These are phyloP conservation scores for Lomentospora prolificans DNA, from an alignment of 2,329 filamentous ascomycete genomes.

Conservation along the genomic window DNA sequence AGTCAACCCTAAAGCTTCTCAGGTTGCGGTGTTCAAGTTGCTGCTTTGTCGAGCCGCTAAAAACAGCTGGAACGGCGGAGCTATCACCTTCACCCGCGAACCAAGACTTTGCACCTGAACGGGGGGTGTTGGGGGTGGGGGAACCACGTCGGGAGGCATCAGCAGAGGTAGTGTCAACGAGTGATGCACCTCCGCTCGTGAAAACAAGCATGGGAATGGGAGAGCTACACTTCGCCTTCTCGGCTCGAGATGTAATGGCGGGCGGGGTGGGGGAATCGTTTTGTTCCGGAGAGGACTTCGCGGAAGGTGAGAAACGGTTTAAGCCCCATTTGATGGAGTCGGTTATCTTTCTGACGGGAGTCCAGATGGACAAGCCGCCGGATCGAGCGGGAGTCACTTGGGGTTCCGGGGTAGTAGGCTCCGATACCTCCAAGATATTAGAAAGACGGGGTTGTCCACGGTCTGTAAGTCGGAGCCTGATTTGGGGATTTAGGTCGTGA, in stretches of 20 bases:
- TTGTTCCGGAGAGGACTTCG: background rate
- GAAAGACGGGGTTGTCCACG: background rate
- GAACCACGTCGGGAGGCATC: background rate
- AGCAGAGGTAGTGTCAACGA: background rate
- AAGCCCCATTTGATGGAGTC: constrained; percentile 1
- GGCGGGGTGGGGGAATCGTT: too few species aligned
- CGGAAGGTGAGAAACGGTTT: background rate
- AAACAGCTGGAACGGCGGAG: background rate
- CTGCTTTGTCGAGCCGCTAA: background rate
- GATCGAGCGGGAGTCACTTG: background rate
- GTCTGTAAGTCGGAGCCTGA: background rate
- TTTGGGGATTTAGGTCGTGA: background rate
- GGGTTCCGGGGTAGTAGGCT: background rate
- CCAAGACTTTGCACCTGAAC: background rate
- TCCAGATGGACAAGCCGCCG: background rate
- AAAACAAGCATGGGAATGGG: background rate
- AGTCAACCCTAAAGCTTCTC: constrained; percentile 3
- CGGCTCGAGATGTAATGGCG: too few species aligned
- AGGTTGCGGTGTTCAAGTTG: background rate
- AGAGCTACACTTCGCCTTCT: background rate
- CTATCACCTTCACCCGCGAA: background rate
- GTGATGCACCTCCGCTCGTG: background rate
- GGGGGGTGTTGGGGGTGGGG: background rate
- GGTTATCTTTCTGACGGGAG: background rate
- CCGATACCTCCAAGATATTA: background rate